Evolutionary conservation across 305 asterid genomes (phyloP), one percentile per base, ranked within the genome.

Genomic region (Lippia alba): DNA sequence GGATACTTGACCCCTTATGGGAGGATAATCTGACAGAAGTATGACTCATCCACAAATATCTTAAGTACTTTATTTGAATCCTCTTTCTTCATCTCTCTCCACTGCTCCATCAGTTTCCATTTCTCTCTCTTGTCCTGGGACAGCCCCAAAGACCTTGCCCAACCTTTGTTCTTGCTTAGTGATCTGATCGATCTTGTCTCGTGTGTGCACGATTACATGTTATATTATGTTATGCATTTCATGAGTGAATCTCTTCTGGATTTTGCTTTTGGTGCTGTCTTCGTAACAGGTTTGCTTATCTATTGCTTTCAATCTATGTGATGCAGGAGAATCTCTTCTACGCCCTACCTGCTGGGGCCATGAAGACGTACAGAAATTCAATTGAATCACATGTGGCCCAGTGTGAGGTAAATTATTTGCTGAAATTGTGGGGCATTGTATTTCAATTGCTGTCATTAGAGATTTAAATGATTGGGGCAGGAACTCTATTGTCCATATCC

Each of bases 291-390:
- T 60, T 76, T 53, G 59, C 71, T 73, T 56, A 40, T 20, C 56
- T 49, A 54, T 67, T 71, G 74, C 63, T 41, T 64, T 49, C 50
- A 64, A 1, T 63, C 53, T 53, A 58, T 71, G 45, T 81, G 77
- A 58, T 72, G 78, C 85, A 95, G 99, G 98, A 87, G 73, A 85
- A 77, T 72, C 84, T 92, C 67, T 92, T 90, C 84, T 92, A 95
- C 75, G 58, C 87, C 55, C 85, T 86, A 58, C 89, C 85, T 2
- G 78, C 81, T 56, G 94, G 92, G 73, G 92, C 97, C n/a, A 75
- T 85, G 83, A 86, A 82, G 79, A 73, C 84, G 48, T 95, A 91
- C 80, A 88, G 81, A 74, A 87, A 79, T 49, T 84, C 93, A 71
- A 77, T 92, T 75, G 92, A 83, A 83, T 90, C 86, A 16, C 90